A percentile compares a stretch with the other conserved stretches of the same genome.
phyloP scores from a whole-genome alignment of 2,329 filamentous ascomycete species.

The Epichloe brachyelytri region DNA sequence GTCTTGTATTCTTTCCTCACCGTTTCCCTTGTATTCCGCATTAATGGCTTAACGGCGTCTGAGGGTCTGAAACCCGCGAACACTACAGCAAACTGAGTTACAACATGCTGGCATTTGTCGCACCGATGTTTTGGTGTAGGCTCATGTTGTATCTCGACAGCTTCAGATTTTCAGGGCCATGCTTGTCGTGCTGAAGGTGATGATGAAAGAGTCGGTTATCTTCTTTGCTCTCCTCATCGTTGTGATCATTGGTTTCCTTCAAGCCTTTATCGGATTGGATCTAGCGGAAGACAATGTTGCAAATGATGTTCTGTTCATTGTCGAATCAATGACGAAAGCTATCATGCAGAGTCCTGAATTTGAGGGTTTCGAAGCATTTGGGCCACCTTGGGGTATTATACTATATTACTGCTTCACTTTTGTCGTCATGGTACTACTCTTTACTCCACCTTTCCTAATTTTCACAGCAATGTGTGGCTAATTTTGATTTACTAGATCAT shows the following conservation, averaged over 20 bases:
- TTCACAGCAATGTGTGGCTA: neutral
- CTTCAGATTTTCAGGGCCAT: slow-evolving; percentile 95
- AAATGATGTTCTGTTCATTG: slow-evolving; percentile 59
- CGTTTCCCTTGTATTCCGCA: slow-evolving; percentile 64
- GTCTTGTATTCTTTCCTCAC: slow-evolving; percentile 68
- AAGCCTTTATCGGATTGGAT: slow-evolving; percentile 88
- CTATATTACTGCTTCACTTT: slow-evolving; percentile 98
- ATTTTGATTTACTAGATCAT: slow-evolving; percentile 36
- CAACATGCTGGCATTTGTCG: slow-evolving; percentile 84
- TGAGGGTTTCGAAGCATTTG: slow-evolving; percentile 74
- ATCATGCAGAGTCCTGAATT: slow-evolving; percentile 92
- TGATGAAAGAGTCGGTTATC: slow-evolving; percentile 89
- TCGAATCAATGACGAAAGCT: slow-evolving; percentile 75
- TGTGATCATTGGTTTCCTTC: slow-evolving; percentile 76
- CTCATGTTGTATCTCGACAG: slow-evolving; percentile 87
- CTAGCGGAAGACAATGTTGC: slow-evolving; percentile 60
- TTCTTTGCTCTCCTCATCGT: slow-evolving; percentile 87
- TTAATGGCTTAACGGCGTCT: slow-evolving; percentile 60
- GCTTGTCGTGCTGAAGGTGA: slow-evolving; percentile 90
- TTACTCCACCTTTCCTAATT: neutral
- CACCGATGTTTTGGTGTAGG: slow-evolving; percentile 94
- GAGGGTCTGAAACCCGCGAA: slow-evolving; percentile 30
- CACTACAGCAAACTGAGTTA: slow-evolving; percentile 74
- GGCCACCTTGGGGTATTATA: slow-evolving; percentile 82
- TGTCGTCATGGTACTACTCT: slow-evolving; percentile 68